These are phyloP conservation scores for Ceratobasidium sp. DNA, from an alignment of 1,284 basidiomycete species.

Conservation along the genomic window DNA sequence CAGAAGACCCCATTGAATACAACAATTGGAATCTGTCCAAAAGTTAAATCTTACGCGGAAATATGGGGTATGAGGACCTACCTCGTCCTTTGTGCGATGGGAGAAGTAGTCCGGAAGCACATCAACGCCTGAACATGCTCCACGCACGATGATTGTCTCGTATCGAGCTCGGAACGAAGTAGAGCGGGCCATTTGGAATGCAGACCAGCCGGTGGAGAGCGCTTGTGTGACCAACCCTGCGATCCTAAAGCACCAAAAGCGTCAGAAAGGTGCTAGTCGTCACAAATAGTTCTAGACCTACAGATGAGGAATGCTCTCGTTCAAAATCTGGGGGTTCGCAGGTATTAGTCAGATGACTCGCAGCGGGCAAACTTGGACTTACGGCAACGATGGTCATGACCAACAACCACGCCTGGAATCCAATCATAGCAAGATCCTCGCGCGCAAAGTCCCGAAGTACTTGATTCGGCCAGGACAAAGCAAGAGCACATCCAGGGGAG, in stretches of 20 bases:
- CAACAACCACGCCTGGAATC: conserved; percentile 79
- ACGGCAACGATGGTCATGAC: conserved; percentile 77
- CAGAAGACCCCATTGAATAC: conserved; percentile 67
- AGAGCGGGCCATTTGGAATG: conserved; percentile 66
- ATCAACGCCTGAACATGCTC: conserved; percentile 61
- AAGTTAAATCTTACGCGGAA: conserved; percentile 11
- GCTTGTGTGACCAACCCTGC: conserved; percentile 74
- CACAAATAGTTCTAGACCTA: background rate
- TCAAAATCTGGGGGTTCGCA: conserved; percentile 19
- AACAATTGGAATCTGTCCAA: conserved; percentile 67
- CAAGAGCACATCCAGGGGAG: conserved; percentile 17
- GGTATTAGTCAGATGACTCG: background rate
- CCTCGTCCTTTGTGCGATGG: conserved; percentile 49
- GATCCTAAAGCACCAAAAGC: background rate
- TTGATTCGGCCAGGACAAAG: conserved; percentile 22
- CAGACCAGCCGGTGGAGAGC: conserved; percentile 72
- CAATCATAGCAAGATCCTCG: conserved; percentile 76
- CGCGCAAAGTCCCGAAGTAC: conserved; percentile 65
- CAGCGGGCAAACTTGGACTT: background rate
- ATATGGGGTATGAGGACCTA: background rate
- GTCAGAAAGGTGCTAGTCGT: background rate
- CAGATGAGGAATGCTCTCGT: conserved; percentile 30
- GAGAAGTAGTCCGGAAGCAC: conserved; percentile 52
- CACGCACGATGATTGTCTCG: conserved; percentile 62
- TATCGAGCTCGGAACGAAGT: conserved; percentile 64